These are phyloP conservation scores for Massariosphaeria phaeospora DNA, from an alignment of 495 filamentous ascomycete species.

Conservation along the genomic window DNA sequence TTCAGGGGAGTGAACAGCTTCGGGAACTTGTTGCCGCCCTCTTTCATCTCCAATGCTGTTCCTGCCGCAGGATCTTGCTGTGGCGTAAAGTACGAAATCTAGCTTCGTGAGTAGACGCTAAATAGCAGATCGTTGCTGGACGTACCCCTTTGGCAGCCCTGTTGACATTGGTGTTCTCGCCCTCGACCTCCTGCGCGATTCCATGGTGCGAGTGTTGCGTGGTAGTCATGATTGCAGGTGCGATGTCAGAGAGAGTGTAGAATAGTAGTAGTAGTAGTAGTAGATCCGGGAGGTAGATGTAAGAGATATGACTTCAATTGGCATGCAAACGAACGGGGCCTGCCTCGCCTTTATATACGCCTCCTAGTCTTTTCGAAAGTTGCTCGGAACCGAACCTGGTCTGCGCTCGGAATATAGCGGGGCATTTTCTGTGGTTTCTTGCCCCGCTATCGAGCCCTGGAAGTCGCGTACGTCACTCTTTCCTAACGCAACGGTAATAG, in stretches of 20 bases:
- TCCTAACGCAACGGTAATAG: too few relatives aligned
- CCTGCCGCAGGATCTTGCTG: constrained; percentile 30
- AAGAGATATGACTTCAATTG: not conserved
- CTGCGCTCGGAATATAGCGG: too few relatives aligned
- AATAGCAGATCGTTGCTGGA: not conserved
- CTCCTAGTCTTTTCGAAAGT: not conserved
- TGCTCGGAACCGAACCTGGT: too few relatives aligned
- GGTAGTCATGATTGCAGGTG: constrained; percentile 6
- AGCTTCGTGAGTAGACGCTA: not conserved
- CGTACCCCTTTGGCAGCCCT: constrained; percentile 26
- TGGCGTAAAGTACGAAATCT: constrained; percentile 34
- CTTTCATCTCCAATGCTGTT: constrained; percentile 26
- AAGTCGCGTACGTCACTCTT: too few relatives aligned
- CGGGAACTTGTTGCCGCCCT: constrained; percentile 31
- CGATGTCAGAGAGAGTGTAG: not conserved
- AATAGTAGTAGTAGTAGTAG: not conserved
- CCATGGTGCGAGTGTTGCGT: constrained; percentile 26
- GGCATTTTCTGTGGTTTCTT: too few relatives aligned
- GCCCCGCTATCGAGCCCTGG: too few relatives aligned
- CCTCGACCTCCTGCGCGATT: constrained; percentile 2
- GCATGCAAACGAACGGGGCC: too few relatives aligned
- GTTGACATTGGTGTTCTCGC: constrained; percentile 18
- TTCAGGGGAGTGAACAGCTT: constrained; percentile 38
- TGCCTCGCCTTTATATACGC: not conserved
- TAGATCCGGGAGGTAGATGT: not conserved